Percentiles rank a stretch among this genome's conserved stretches.
These are phyloP conservation scores for Sclerotinia trifoliorum DNA, from an alignment of 2,329 filamentous ascomycete species.

Conservation along the genomic window DNA sequence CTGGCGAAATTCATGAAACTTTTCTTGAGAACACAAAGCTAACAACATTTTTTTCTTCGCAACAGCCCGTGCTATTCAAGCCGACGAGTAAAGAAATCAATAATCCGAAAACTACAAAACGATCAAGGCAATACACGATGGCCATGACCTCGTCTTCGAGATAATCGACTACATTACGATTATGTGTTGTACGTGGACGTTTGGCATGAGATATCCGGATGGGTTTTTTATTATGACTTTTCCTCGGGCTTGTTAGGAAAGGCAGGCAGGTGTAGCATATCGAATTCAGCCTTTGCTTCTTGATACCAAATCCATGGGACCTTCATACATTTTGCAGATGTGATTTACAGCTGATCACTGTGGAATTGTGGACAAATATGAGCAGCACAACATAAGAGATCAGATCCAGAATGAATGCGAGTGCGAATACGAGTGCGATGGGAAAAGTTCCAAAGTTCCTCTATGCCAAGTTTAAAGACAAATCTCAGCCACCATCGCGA, in stretches of 20 bases:
- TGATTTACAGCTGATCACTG: constrained; percentile 2
- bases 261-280: constrained; percentile 25
- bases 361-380: not conserved
- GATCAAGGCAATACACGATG: constrained; percentile 16
- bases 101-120: constrained; percentile 21
- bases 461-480: not conserved
- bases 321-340: constrained; percentile 4
- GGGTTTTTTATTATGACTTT: constrained; percentile 22
- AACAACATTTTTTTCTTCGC: constrained; percentile 3
- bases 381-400: not conserved
- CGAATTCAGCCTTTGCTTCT: constrained; percentile 23
- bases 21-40: constrained; percentile 7
- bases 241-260: constrained; percentile 23
- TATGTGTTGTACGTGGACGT: constrained; percentile 21
- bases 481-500: constrained; percentile 4
- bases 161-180: constrained; percentile 19
- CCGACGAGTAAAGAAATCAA: constrained; percentile 43
- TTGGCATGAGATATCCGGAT: constrained; percentile 23
- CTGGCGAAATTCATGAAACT: too few relatives aligned
- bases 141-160: constrained; percentile 18
- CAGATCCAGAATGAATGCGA: not conserved
- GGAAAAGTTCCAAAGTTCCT: too few relatives aligned
- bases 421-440: not conserved
- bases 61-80: constrained; percentile 60
- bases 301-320: constrained; percentile 16